Evolutionary conservation across 2,329 filamentous ascomycete species (phyloP), one percentile per base, ranked within the genome.

Genomic region (Venturia asperata): DNA sequence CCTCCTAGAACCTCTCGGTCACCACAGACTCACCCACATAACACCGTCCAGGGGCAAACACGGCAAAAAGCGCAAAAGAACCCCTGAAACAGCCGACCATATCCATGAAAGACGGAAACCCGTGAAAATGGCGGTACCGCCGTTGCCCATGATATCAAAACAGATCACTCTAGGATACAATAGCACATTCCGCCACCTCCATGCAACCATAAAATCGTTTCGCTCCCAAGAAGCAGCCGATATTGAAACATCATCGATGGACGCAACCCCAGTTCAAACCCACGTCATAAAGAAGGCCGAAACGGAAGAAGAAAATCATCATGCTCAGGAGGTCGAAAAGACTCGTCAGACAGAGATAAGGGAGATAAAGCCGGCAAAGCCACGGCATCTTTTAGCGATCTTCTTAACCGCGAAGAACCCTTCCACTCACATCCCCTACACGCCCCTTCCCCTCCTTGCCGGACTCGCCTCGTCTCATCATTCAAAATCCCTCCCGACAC

Each of bases 91-190:
- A 10, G 42, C 9, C 13, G n/a, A 43, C 10, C 19, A 70, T 71
- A 37, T 9, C 39, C 39, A 72, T 71, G 58, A 66, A 66, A 69
- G 67, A 24, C 65, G 55, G 43, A 60, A 61, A 65, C n/a, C 39
- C 7, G 47, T 27, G 13, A 2, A 42, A 37, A 52, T 64, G 30
- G 49, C 64, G 37, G 69, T 64, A 68, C 77, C 75, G 27, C 79
- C 77, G 56, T 68, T 67, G 60, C 85, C 86, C 3, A 83, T 83
- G 61, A 75, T 90, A 10, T 74, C 76, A n/a, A 75, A 76, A 3
- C 81, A 82, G 67, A 72, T 91, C 47, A 83, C 89, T 61, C 76
- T 89, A 61, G 89, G 89, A 2, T 77, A 91, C 56, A 83, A 86
- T 69, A 80, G 77, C 66, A 85, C 90, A 66, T 87, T 84, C 5